These are phyloP conservation scores for Myochromella boudieri DNA, from an alignment of 768 basidiomycete species.

Conservation along the genomic window DNA sequence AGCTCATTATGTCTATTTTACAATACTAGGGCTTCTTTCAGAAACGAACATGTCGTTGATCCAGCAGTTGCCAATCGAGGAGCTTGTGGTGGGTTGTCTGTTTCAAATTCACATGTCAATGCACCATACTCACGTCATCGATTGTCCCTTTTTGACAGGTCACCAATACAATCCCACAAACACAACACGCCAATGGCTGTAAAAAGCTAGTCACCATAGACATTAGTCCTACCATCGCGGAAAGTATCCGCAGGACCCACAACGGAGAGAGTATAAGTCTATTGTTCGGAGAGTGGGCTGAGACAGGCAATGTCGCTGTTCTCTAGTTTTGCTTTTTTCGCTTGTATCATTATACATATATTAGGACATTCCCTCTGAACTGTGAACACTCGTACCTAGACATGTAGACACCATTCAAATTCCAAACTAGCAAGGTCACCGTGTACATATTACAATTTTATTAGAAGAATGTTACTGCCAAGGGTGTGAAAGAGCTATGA, in stretches of 20 bases:
- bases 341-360: conserved; percentile 19
- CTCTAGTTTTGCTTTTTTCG: conserved; percentile 23
- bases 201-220: conserved; percentile 88
- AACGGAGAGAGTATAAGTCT: conserved; percentile 92
- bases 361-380: conserved; percentile 7
- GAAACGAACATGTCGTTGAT: conserved; percentile 70
- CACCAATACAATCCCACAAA: conserved; percentile 94
- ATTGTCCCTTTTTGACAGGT: conserved; percentile 48
- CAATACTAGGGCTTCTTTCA: conserved; percentile 66
- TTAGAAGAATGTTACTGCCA: too few species aligned
- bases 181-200: conserved; percentile 56
- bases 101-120: neutral
- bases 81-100: conserved; percentile 70
- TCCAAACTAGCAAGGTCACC: neutral
- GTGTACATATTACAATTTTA: neutral
- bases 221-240: conserved; percentile 88
- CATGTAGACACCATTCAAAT: conserved; percentile 16
- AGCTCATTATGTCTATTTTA: conserved; percentile 3
- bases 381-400: conserved; percentile 7
- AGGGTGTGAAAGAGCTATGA: too few species aligned
- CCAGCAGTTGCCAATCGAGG: conserved; percentile 72
- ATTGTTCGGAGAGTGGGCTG: conserved; percentile 83
- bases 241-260: conserved; percentile 93
- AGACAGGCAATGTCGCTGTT: conserved; percentile 41
- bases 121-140: conserved; percentile 8